A percentile compares a stretch with the other conserved stretches of the same genome.
phyloP scores from a whole-genome alignment of 768 basidiomycete species.

The Lactifluus piperatus region DNA sequence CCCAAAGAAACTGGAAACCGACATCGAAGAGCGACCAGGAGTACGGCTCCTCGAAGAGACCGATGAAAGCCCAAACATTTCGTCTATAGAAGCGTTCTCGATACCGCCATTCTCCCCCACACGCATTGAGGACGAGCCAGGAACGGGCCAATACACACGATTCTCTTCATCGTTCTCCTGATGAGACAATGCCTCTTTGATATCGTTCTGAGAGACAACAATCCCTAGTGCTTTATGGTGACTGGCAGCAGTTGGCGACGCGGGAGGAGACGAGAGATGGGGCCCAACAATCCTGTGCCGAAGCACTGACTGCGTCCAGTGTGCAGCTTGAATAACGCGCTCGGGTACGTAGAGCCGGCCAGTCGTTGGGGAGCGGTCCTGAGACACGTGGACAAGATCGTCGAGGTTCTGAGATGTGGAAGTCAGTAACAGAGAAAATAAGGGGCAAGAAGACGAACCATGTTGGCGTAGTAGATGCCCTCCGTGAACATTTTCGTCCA shows the following conservation, averaged over 20 bases:
- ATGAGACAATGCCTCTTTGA: conserved; percentile 31
- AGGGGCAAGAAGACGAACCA: conserved; percentile 43
- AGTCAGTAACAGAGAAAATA: conserved; percentile 11
- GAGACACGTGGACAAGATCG: conserved; percentile 65
- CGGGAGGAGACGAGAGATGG: conserved; percentile 26
- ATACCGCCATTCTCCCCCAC: conserved; percentile 60
- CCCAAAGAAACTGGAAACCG: conserved; percentile 58
- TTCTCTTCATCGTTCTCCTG: conserved; percentile 20
- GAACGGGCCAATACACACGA: conserved; percentile 53
- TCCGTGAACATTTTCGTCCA: conserved; percentile 63
- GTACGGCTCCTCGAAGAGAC: conserved; percentile 21
- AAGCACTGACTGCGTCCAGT: conserved; percentile 71
- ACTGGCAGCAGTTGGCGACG: conserved; percentile 28
- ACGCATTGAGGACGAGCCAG: conserved; percentile 59
- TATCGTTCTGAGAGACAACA: conserved; percentile 43
- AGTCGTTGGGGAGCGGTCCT: conserved; percentile 67
- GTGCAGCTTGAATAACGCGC: conserved; percentile 59
- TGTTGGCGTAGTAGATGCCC: conserved; percentile 80
- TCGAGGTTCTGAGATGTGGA: conserved; percentile 52
- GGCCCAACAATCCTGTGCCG: conserved; percentile 46
- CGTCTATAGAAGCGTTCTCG: conserved; percentile 55
- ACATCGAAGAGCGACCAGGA: conserved; percentile 24
- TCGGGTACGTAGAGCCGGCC: conserved; percentile 61
- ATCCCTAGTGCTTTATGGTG: conserved; percentile 61
- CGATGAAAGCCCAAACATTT: conserved; percentile 43